Conservation (phyloP, 2,329 filamentous ascomycete genomes). For the Spiromastix sp. region DNA sequence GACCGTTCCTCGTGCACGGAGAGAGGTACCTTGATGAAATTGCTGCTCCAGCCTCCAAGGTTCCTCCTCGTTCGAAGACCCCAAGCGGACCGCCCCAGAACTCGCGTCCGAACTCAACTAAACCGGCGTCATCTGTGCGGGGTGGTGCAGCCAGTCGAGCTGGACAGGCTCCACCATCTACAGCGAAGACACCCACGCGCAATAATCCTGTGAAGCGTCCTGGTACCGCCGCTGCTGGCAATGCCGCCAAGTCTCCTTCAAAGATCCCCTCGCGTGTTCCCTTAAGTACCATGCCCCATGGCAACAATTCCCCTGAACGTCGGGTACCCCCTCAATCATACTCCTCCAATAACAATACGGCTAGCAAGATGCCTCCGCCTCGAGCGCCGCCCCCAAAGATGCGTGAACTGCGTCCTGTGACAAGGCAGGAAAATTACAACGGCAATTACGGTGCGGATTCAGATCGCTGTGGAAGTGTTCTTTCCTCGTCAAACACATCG, state of each 20-base stretch:
- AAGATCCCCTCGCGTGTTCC: slow-evolving; percentile 40
- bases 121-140: slow-evolving; percentile 22
- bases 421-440: slow-evolving; percentile 28
- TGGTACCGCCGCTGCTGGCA: slow-evolving; percentile 2
- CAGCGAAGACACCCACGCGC: slow-evolving; percentile 38
- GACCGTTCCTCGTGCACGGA: slow-evolving; percentile 86
- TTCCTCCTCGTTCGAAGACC: slow-evolving; percentile 43
- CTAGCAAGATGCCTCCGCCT: slow-evolving; percentile 41
- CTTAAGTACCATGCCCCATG: slow-evolving; percentile 36
- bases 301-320: slow-evolving; percentile 72
- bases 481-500: slow-evolving; percentile 25
- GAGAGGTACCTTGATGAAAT: slow-evolving; percentile 81
- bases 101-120: slow-evolving; percentile 16
- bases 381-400: slow-evolving; percentile 80
- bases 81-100: slow-evolving; percentile 26
- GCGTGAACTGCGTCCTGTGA: slow-evolving; percentile 63
- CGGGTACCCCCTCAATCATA: slow-evolving; percentile 33
- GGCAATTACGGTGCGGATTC: slow-evolving; percentile 23
- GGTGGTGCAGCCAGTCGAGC: slow-evolving; percentile 29
- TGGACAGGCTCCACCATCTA: slow-evolving; percentile 31
- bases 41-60: slow-evolving; percentile 59
- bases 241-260: slow-evolving; percentile 31
- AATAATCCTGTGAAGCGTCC: slow-evolving; percentile 31
- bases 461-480: slow-evolving; percentile 42
- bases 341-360: slow-evolving; percentile 32